Base-by-base conservation (phyloP, 1,284 basidiomycete genomes). In the Coniferiporia sulphurascens region DNA sequence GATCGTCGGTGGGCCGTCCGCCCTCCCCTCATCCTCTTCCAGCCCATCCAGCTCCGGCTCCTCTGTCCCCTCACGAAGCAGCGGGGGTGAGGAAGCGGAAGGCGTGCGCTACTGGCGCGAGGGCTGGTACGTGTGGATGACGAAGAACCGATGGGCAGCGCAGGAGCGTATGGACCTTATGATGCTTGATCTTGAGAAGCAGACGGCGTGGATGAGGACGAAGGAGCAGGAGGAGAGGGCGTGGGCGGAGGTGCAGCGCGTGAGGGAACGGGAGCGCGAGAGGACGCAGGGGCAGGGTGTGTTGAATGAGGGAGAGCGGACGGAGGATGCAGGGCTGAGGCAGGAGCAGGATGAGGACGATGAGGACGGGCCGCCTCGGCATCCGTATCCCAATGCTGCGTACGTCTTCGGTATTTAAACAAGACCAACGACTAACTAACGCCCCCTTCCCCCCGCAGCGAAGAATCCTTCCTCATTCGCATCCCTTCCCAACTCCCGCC, bases 81-180 rank as follows among this genome's bases (percentile, higher is more conserved):
- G 27, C 27, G 27, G 50, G 52, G 56, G 59, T 48, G 60, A 34
- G 58, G 62, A 61, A 44, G 64, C 53, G 68, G 60, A 74, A 54
- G 72, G 76, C 13, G 73, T 73, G 34, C 80, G 77, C 63, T 76
- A 80, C 65, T 91, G 88, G 88, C 77, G 87, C 56, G 82, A 85
- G 66, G 87, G 88, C 1, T 86, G 81, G 79, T 91, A 91, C 66
- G 64, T 91, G 44, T 90, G 87, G 87, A 78, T 79, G 52, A 81
- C 80, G 22, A 76, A 77, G 60, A 82, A 77, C 55, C 74, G 76
- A 43, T 76, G 75, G 70, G 81, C 78, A 10, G 75, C 79, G 10
- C 75, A 80, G 64, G 80, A 86, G 67, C 84, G 82, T 66, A 69
- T 84, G 56, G 71, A 79, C 22, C 73, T 77, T 56, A 89, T 90